These are phyloP conservation scores for Abortiporus biennis DNA, from an alignment of 1,284 basidiomycete genomes.

Conservation along the genomic window DNA sequence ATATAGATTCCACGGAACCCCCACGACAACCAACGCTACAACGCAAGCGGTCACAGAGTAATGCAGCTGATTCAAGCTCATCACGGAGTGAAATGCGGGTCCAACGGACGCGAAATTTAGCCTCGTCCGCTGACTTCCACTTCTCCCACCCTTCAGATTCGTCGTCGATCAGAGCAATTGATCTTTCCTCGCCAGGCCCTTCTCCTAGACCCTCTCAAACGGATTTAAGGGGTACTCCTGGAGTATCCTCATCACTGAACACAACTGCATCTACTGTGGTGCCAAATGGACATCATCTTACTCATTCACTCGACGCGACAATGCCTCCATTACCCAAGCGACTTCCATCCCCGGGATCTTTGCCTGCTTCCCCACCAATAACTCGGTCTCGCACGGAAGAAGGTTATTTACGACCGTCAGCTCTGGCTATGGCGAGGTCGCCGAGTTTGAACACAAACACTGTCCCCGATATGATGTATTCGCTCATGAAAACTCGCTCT, in stretches of 20 bases:
- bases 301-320: constrained; percentile 57
- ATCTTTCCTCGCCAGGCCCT: too few species aligned
- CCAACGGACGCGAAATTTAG: constrained; percentile 30
- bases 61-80: constrained; percentile 25
- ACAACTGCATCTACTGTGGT: too few species aligned
- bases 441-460: not conserved
- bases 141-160: constrained; percentile 27
- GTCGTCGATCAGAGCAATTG: constrained; percentile 11
- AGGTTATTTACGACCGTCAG: too few species aligned
- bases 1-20: too few species aligned
- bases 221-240: too few species aligned
- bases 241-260: too few species aligned
- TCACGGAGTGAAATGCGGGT: constrained; percentile 14
- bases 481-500: not conserved
- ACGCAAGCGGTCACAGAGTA: constrained; percentile 41
- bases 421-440: not conserved
- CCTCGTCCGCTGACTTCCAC: constrained; percentile 35
- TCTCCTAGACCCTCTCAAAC: constrained; percentile 23
- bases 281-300: too few species aligned
- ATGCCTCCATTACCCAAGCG: constrained; percentile 29
- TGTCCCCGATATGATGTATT: not conserved
- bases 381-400: too few species aligned
- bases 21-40: constrained; percentile 20
- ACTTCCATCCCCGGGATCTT: constrained; percentile 26
- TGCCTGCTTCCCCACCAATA: constrained; percentile 31